Evolutionary conservation across 129 eudicot genomes (phyloP), one percentile per base, ranked within the genome.

Genomic region (Escallonia rubra): DNA sequence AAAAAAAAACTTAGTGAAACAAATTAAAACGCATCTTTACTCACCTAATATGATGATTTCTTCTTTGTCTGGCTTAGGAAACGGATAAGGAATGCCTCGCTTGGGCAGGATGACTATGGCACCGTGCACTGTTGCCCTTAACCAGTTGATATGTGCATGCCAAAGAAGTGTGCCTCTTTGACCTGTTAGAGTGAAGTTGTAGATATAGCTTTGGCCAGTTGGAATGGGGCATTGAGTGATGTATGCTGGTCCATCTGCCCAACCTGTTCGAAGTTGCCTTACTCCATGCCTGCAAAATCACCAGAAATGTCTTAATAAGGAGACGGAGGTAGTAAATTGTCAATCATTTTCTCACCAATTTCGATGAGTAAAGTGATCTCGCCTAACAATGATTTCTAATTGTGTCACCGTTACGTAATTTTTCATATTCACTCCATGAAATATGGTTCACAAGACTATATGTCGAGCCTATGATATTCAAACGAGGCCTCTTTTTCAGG

Each of bases 111-210:
- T 78, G 72, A 83, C 87, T 4, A 90, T 86, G 11, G 97, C 95
- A 43, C 97, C 97, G 23, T 90, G 89, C 6, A 90, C 87, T 0
- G 95, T 90, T 14, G 91, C 91, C 44, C 95, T 84, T 56, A 84
- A 81, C 97, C 95, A 90, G 16, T 69, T 69, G 60, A 90, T 82
- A 76, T 90, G 97, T 44, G 89, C 97, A 70, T 87, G 97, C 95
- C 95, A 90, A 56, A 87, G 76, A 61, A 90, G 89, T 11, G 97
- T 90, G 43, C 97, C 97, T 72, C 97, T 71, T 67, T 90, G 97
- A 7, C 97, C 95, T 4, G 79, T 80, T 44, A 90, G 53, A 9
- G 87, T 90, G 66, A 90, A 90, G 65, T 84, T 90, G 85, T 87
- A 90, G 2, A 59, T 55, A 65, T 84, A 90, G 67, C 77, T 90